phyloP scores from a whole-genome alignment of 306 rosid genomes.

The Vigna hirtella region DNA sequence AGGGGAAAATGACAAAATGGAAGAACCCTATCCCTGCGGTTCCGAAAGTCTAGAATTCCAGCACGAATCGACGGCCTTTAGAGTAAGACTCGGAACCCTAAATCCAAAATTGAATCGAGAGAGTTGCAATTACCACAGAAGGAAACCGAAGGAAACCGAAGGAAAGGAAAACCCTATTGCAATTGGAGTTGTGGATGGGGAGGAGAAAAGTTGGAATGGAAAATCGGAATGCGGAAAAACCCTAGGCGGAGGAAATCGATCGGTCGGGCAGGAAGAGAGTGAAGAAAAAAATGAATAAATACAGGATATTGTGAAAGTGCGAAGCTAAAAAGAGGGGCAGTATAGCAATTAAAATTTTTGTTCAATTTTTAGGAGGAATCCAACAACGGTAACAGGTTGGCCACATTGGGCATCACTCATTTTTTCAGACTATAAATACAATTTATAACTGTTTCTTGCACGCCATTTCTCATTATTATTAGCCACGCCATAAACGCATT shows the following conservation, averaged over 20 bases:
- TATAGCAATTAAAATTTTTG: constrained; percentile 13
- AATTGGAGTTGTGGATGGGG: constrained; percentile 22
- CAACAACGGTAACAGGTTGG: constrained; percentile 44
- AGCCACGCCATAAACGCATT: background rate
- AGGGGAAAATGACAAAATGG: constrained; percentile 20
- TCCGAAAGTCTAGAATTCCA: constrained; percentile 43
- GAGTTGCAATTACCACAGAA: constrained; percentile 5
- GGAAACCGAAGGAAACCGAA: background rate
- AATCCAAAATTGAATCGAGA: constrained; percentile 37
- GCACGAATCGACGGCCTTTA: constrained; percentile 41
- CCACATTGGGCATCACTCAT: constrained; percentile 43
- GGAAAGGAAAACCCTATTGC: constrained; percentile 10
- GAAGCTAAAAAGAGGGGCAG: constrained; percentile 18
- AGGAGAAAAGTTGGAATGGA: constrained; percentile 16
- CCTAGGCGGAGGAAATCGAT: constrained; percentile 34
- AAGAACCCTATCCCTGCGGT: constrained; percentile 31
- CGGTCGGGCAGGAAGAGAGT: constrained; percentile 1
- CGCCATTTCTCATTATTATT: background rate
- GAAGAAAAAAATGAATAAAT: background rate
- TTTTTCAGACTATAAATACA: constrained; percentile 27
- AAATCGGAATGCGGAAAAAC: constrained; percentile 29
- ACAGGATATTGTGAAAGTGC: constrained; percentile 12
- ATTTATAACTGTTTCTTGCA: background rate
- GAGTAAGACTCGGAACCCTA: constrained; percentile 46
- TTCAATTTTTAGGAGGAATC: constrained; percentile 25